Base-by-base conservation (phyloP, 208 protist genomes). In the Leishmania aethiopica region DNA sequence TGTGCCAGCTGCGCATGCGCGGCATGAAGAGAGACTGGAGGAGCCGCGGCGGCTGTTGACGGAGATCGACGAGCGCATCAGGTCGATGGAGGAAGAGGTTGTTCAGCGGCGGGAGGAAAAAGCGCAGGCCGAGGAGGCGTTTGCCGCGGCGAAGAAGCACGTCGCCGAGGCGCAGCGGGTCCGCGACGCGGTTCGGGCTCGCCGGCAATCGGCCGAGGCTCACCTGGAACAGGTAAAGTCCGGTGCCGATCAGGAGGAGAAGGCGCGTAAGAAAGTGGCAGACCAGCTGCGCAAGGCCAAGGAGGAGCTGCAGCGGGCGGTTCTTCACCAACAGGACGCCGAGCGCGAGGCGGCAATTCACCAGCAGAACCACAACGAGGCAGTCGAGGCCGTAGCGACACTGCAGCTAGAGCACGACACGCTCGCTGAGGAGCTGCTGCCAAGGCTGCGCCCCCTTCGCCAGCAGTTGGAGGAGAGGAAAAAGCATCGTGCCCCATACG, bases 401-500 rank as follows among this genome's bases (percentile, higher is more conserved):
- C 77, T 97, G 25, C 91, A 94, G 40, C 78, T 72, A 35, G 72
- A 95, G 81, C 90, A 98, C 75, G 90, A 96, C 11, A 79, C 84
- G 25, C 90, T 96, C 66, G 94, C 89, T 32, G 90, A 98, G 53
- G 81, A 85, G 19, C 90, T 99, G 53, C 91, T 98, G 45, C 90
- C 86, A 17, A 86, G 88, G 74, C 89, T 96, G 75, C 86, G 89
- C 0, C 89, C 93, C 3, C 88, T 99, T 28, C 96, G 98, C 49
- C 87, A 93, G 67, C 82, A 97, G 80, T 90, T 99, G 59, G 99
- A 99, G 79, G 90, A 90, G 62, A 97, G 96, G 84, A 97, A 98
- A 81, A 87, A 96, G 53, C 89, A 91, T 35, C 81, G 99, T 47
- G 92, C 96, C 22, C 99, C 98, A 32, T 98, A 90, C 75, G 95